Evolutionary conservation across 1,284 basidiomycete genomes (phyloP).

Genomic region (Agaricales sp.): DNA sequence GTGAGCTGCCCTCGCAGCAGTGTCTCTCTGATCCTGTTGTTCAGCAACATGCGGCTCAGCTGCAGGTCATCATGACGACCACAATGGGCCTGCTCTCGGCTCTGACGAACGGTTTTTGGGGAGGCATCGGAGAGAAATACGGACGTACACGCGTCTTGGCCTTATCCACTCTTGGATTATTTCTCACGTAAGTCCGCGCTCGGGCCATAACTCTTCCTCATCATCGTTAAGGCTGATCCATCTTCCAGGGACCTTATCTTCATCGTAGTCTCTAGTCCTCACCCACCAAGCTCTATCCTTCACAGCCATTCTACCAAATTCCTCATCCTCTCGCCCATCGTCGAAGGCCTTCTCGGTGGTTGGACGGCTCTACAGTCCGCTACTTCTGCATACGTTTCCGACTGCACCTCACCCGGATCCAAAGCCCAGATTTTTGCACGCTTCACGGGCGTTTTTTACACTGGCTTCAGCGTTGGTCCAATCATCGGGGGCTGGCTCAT

Average conservation of each 20-base stretch:
- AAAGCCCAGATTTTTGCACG: conserved; percentile 75
- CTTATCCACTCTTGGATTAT: conserved; percentile 57
- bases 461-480: conserved; percentile 70
- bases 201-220: conserved; percentile 2
- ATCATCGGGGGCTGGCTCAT: conserved; percentile 66
- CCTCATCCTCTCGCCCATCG: conserved; percentile 69
- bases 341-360: conserved; percentile 85
- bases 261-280: conserved; percentile 67
- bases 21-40: conserved; percentile 57
- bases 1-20: conserved; percentile 34
- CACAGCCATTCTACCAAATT: conserved; percentile 54
- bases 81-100: conserved; percentile 77
- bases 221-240: conserved; percentile 9
- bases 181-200: conserved; percentile 53
- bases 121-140: conserved; percentile 66
- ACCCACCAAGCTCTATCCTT: conserved; percentile 39
- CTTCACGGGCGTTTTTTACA: conserved; percentile 59
- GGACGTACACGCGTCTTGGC: conserved; percentile 74
- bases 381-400: conserved; percentile 77
- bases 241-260: conserved; percentile 62
- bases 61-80: conserved; percentile 65
- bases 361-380: conserved; percentile 73
- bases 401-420: conserved; percentile 79
- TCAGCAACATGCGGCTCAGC: conserved; percentile 52
- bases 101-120: conserved; percentile 85